Evolutionary conservation across 805 yeast genomes (phyloP), one percentile per base, ranked within the genome.

Genomic region (Schizosaccharomyces japonicus): DNA sequence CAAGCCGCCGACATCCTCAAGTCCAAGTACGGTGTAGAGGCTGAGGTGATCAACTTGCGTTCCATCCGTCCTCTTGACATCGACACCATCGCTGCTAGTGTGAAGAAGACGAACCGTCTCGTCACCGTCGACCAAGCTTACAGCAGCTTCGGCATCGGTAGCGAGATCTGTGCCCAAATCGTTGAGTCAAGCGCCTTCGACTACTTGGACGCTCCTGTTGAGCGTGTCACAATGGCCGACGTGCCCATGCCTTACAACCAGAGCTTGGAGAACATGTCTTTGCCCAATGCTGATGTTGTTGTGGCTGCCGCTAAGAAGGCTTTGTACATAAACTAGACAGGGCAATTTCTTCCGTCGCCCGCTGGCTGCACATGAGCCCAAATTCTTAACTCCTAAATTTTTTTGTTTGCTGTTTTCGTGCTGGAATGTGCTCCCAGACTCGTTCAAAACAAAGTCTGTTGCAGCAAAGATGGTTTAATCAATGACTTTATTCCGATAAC

Each of bases 181-280:
- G 84, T 90, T 95, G 99, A 90, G 70, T 76, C 92, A 50, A 95
- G 85, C 67, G 96, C 94, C 48, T 90, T 90, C 56, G 98, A 90
- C 67, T 82, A 84, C 75, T 75, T 90, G 61, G 99, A 90, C 67
- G 93, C 96, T 52, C 99, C 99, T 57, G 82, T 90, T 55, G 93
- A 79, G 70, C 83, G 99, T 73, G 87, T 85, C 59, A 90, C 98
- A 51, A 98, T 98, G 65, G 93, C 96, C 62, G 99, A 90, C 70
- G 95, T 85, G 29, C 99, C 99, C 66, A 90, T 98, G 56, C 99
- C 99, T 54, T 90, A 90, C 63, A 94, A 95, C 57, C 75, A 76
- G 66, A 85, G 79, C 68, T 74, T 90, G 63, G 99, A 90, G 75
- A 92, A 80, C 69, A 81, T 90, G 62, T 95, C 96, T 49, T 90